Conservation (phyloP, 2,329 filamentous ascomycete species). For the Sporothrix variecibatus region DNA sequence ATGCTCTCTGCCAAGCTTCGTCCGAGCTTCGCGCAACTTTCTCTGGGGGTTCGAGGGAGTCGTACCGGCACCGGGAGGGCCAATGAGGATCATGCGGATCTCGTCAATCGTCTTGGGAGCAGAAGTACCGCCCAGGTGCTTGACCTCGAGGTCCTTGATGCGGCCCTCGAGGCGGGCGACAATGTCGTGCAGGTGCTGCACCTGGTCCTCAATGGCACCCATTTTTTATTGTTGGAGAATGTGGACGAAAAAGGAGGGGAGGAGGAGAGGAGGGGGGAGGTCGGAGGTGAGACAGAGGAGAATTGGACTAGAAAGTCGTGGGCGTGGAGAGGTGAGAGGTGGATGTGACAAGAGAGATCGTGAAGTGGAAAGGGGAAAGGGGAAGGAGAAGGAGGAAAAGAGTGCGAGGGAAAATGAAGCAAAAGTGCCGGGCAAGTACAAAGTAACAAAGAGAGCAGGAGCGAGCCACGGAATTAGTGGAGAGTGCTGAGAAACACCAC, state of each 20-base stretch:
- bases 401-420: slow-evolving; percentile 17
- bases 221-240: slow-evolving; percentile 50
- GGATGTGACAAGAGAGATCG: not conserved
- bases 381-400: not conserved
- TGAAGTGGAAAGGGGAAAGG: not conserved
- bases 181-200: slow-evolving; percentile 81
- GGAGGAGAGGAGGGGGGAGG: not conserved
- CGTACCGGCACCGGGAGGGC: slow-evolving; percentile 94
- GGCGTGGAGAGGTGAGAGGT: not conserved
- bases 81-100: slow-evolving; percentile 96
- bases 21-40: not conserved
- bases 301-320: slow-evolving; percentile 2
- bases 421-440: slow-evolving; percentile 5
- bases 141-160: slow-evolving; percentile 80
- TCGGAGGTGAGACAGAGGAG: slow-evolving; percentile 11
- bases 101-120: slow-evolving; percentile 57
- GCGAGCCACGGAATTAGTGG: slow-evolving; percentile 19
- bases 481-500: slow-evolving; percentile 19
- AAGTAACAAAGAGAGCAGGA: slow-evolving; percentile 19
- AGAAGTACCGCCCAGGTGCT: slow-evolving; percentile 58
- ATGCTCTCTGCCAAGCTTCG: slow-evolving; percentile 12
- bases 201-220: slow-evolving; percentile 84
- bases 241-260: not conserved
- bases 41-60: not conserved
- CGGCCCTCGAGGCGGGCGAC: slow-evolving; percentile 82